Conservation (phyloP, 345 rosid genomes). For the Theobroma cacao region DNA sequence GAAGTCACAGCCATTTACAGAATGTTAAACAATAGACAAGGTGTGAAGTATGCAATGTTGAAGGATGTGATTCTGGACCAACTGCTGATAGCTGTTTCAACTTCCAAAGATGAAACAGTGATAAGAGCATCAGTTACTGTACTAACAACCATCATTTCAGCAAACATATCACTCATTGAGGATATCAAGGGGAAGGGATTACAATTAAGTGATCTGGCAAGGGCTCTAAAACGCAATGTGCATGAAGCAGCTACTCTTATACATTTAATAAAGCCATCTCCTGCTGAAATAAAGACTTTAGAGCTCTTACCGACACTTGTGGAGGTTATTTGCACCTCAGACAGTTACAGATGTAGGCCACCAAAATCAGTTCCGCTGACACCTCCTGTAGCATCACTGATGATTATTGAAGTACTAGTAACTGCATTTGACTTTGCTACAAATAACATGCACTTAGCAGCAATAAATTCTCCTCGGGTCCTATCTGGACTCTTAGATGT, state of each 20-base stretch:
- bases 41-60: conserved; percentile 57
- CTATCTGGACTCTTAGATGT: conserved; percentile 63
- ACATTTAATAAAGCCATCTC: conserved; percentile 77
- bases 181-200: conserved; percentile 77
- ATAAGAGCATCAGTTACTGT: conserved; percentile 66
- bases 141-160: conserved; percentile 57
- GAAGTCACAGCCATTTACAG: conserved; percentile 64
- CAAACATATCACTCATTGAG: conserved; percentile 49
- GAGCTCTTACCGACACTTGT: conserved; percentile 81
- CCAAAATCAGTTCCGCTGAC: conserved; percentile 45
- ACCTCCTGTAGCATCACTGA: conserved; percentile 80
- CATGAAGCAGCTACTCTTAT: conserved; percentile 82
- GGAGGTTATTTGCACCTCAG: conserved; percentile 62
- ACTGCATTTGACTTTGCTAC: conserved; percentile 81
- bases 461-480: conserved; percentile 64
- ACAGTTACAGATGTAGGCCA: conserved; percentile 29
- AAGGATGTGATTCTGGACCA: conserved; percentile 76
- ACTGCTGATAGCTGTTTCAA: conserved; percentile 62
- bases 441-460: conserved; percentile 66
- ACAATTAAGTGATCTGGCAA: conserved; percentile 55
- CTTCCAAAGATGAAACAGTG: conserved; percentile 65
- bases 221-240: conserved; percentile 68
- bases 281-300: conserved; percentile 69
- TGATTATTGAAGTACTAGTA: conserved; percentile 80
- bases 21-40: conserved; percentile 58